These are phyloP conservation scores for Pythium folliculosum DNA, from an alignment of 352 stramenopile species.

Conservation along the genomic window DNA sequence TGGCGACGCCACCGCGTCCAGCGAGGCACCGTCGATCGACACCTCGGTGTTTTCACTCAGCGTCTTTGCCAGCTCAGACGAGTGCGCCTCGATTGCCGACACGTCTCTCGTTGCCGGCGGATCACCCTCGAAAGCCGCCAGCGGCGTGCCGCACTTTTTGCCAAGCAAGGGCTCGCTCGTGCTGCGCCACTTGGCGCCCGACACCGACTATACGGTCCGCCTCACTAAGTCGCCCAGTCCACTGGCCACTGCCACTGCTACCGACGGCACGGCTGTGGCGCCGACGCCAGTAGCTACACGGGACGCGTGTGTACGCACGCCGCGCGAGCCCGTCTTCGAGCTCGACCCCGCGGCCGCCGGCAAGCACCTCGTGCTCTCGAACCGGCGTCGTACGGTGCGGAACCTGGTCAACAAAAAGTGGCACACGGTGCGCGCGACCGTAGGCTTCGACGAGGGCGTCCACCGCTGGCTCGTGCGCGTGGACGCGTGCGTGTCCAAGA, in stretches of 20 bases:
- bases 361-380: constrained; percentile 76
- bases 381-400: constrained; percentile 77
- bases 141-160: constrained; percentile 11
- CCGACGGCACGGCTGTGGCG: background rate
- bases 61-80: background rate
- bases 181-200: constrained; percentile 20
- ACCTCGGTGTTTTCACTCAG: constrained; percentile 3
- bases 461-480: constrained; percentile 89
- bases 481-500: constrained; percentile 89
- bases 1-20: background rate
- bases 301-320: constrained; percentile 34
- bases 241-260: background rate
- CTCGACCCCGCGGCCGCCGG: constrained; percentile 61
- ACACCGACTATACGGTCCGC: constrained; percentile 26
- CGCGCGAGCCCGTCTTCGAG: constrained; percentile 63
- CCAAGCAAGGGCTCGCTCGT: constrained; percentile 19
- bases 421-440: constrained; percentile 75
- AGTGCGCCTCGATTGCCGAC: background rate
- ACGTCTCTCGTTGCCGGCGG: too few relatives aligned
- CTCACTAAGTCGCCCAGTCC: constrained; percentile 14
- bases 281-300: background rate
- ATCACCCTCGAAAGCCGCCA: background rate
- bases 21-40: background rate
- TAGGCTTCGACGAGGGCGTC: constrained; percentile 75
- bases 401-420: constrained; percentile 92